Evolutionary conservation across 805 yeast species (phyloP).

Genomic region (Danielia reshetovae): DNA sequence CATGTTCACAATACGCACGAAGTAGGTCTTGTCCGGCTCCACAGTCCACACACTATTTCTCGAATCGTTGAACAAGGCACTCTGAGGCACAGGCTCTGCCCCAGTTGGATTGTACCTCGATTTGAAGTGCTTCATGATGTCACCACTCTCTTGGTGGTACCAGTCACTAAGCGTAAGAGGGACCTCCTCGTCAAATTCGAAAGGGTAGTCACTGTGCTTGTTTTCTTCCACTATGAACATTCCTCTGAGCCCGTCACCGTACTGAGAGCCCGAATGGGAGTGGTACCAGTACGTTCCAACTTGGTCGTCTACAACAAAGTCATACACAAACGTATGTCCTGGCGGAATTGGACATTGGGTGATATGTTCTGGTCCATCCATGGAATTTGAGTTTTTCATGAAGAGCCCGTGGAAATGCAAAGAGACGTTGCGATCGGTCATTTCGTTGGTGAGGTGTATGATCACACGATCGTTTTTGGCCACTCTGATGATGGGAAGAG

Average conservation of each 20-base stretch:
- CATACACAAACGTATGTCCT: conserved; percentile 33
- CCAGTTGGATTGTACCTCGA: conserved; percentile 77
- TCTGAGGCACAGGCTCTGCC: conserved; percentile 77
- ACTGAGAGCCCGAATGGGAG: conserved; percentile 73
- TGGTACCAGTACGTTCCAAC: conserved; percentile 60
- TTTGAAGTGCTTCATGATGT: conserved; percentile 46
- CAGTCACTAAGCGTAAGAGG: conserved; percentile 57
- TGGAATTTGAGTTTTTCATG: conserved; percentile 31
- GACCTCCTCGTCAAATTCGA: conserved; percentile 60
- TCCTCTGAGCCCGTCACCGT: conserved; percentile 75
- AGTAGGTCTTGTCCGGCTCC: conserved; percentile 57
- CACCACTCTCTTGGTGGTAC: conserved; percentile 54
- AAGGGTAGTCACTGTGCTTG: conserved; percentile 39
- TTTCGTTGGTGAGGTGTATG: conserved; percentile 30
- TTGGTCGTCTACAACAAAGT: conserved; percentile 24
- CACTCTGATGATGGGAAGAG: conserved; percentile 39
- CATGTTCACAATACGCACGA: conserved; percentile 59
- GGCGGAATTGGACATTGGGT: conserved; percentile 46
- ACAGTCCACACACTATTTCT: conserved; percentile 53
- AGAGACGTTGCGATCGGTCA: conserved; percentile 34
- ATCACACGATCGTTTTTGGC: conserved; percentile 37
- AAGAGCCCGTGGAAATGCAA: conserved; percentile 46
- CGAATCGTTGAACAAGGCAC: conserved; percentile 61
- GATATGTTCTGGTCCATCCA: conserved; percentile 46
- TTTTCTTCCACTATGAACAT: conserved; percentile 61